phyloP scores from a whole-genome alignment of 1,139 yeast species.

The Lodderomyces elongisporus region DNA sequence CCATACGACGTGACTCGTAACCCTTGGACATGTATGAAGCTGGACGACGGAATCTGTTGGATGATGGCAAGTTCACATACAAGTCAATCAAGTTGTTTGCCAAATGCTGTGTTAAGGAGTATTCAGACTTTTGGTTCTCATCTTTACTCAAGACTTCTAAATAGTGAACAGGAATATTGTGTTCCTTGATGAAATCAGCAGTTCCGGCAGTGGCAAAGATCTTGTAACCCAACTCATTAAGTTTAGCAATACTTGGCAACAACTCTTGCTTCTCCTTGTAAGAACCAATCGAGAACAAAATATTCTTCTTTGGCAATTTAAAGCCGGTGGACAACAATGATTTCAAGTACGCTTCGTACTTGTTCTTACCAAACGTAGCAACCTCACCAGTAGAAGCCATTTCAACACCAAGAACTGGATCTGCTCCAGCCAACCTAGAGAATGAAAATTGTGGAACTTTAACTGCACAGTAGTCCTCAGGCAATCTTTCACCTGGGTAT shows the following conservation, averaged over 20 bases:
- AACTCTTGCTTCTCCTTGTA: slow-evolving; percentile 93
- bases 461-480: slow-evolving; percentile 92
- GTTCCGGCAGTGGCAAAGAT: slow-evolving; percentile 98
- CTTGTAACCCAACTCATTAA: slow-evolving; percentile 80
- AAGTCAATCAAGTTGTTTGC: slow-evolving; percentile 95
- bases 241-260: slow-evolving; percentile 78
- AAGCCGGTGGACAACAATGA: slow-evolving; percentile 93
- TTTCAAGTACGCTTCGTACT: slow-evolving; percentile 95
- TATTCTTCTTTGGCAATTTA: slow-evolving; percentile 91
- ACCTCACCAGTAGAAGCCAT: slow-evolving; percentile 99
- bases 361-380: slow-evolving; percentile 93
- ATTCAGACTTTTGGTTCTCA: slow-evolving; percentile 84
- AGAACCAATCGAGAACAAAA: slow-evolving; percentile 93
- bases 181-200: slow-evolving; percentile 96
- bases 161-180: slow-evolving; percentile 89
- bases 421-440: slow-evolving; percentile 97
- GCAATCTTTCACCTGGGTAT: slow-evolving; percentile 83
- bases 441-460: slow-evolving; percentile 98
- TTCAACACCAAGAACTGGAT: slow-evolving; percentile 96
- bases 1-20: slow-evolving; percentile 98
- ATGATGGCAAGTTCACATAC: slow-evolving; percentile 93
- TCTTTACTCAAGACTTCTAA: slow-evolving; percentile 77
- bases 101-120: slow-evolving; percentile 91
- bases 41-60: slow-evolving; percentile 97
- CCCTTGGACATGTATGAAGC: slow-evolving; percentile 97